These are phyloP conservation scores for Dujonia santamariae DNA, from an alignment of 1,139 yeast species.

Conservation along the genomic window DNA sequence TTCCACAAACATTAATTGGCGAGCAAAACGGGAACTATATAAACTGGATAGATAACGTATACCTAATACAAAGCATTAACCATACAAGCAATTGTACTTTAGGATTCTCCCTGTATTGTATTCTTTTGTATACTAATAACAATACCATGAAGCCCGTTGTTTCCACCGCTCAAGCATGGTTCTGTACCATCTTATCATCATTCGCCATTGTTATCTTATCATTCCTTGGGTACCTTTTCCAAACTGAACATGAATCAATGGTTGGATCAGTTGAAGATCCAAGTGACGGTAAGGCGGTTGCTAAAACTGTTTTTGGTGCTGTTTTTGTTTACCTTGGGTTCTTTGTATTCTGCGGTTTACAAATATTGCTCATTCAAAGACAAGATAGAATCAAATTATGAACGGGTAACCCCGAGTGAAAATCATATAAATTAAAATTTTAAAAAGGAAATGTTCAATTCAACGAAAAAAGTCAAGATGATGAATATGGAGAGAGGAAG, in stretches of 20 bases:
- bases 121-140: no score
- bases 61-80: no score
- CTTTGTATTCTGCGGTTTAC: constrained; percentile 87
- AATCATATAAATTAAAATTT: background rate
- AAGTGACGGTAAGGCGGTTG: constrained; percentile 89
- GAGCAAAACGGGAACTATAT: no score
- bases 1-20: no score
- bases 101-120: no score
- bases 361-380: constrained; percentile 61
- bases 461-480: background rate
- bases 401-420: background rate
- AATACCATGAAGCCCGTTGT: constrained; percentile 32
- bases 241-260: constrained; percentile 82
- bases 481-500: no score
- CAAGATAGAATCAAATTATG: constrained; percentile 52
- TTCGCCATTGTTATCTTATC: constrained; percentile 87
- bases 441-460: background rate
- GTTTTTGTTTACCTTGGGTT: constrained; percentile 78
- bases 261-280: constrained; percentile 92
- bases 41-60: no score
- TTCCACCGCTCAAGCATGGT: constrained; percentile 81
- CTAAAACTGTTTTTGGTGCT: constrained; percentile 85
- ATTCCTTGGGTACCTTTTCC: constrained; percentile 78
- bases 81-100: no score
- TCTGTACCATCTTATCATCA: constrained; percentile 88